Evolutionary conservation across 805 yeast genomes (phyloP).

Genomic region (Cyberlindnera meyerae): DNA sequence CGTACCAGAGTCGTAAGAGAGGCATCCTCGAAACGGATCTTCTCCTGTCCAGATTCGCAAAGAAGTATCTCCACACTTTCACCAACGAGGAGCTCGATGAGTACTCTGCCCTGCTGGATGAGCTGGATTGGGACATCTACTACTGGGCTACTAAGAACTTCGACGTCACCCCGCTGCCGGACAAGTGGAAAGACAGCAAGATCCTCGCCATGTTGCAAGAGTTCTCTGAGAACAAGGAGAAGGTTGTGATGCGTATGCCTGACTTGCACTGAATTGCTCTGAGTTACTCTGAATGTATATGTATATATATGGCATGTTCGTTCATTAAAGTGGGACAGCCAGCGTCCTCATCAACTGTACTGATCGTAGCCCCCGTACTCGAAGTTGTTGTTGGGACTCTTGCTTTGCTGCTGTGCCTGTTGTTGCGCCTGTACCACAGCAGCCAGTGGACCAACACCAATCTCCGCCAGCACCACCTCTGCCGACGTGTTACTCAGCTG

Average conservation of each 20-base stretch:
- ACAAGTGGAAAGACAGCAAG: slow-evolving; percentile 69
- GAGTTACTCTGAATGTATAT: too few species aligned
- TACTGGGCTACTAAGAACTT: slow-evolving; percentile 93
- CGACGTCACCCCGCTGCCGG: slow-evolving; percentile 81
- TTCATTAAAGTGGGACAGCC: too few species aligned
- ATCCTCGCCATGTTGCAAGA: slow-evolving; percentile 64
- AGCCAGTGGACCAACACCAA: slow-evolving; percentile 80
- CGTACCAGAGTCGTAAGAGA: slow-evolving; percentile 89
- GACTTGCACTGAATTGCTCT: slow-evolving; percentile 30
- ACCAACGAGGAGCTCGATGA: slow-evolving; percentile 68
- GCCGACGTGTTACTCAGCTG: slow-evolving; percentile 68
- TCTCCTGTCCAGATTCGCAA: slow-evolving; percentile 79
- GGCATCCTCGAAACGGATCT: slow-evolving; percentile 94
- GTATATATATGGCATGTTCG: too few species aligned
- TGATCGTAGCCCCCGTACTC: slow-evolving; percentile 38
- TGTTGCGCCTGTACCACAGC: slow-evolving; percentile 21
- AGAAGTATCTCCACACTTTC: slow-evolving; percentile 58
- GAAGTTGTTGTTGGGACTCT: slow-evolving; percentile 28
- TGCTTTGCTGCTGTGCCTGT: slow-evolving; percentile 10
- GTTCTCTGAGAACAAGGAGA: slow-evolving; percentile 66
- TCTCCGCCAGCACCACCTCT: slow-evolving; percentile 65
- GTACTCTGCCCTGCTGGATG: slow-evolving; percentile 80
- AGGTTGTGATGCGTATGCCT: slow-evolving; percentile 85
- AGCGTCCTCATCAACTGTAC: slow-evolving; percentile 22
- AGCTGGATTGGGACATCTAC: slow-evolving; percentile 98